Base-by-base conservation (phyloP, 2,329 filamentous ascomycete species). In the Venturia nashicola region DNA sequence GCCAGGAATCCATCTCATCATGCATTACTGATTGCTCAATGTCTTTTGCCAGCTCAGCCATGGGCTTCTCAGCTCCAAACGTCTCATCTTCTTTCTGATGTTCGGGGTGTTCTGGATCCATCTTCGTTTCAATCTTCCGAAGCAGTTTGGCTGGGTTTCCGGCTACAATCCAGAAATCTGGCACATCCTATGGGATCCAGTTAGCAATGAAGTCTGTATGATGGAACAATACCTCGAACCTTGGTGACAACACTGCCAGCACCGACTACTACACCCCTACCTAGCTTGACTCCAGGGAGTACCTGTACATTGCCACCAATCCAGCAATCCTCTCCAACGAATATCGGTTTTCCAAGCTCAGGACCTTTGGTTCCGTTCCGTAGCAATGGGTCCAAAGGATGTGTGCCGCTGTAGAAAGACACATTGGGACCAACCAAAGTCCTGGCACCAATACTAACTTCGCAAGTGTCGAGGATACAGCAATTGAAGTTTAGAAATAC, bases 241-340 rank as follows among this genome's bases (percentile, higher is more conserved):
- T 87, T 94, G 2, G 89, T 94, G 32, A 96, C 90, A 4, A 95
- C 89, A 71, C 87, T 90, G 0, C 88, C 90, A 1, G 91, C 91
- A 0, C 90, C 91, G 66, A 96, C 81, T 0, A 86, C 89, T 5
- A 78, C 80, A 0, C 91, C 90, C 63, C 82, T 80, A 0, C 91
- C 91, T 67, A 96, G 87, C 0, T 82, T 92, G 32, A 96, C 85
- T 0, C 91, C 91, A 0, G 89, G 85, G 54, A 92, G 76, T 20
- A 96, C 83, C 1, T 75, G 73, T 2, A 74, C 77, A 66, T 78
- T 76, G 0, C 78, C 79, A 0, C 79, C 78, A 65, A 82, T 77
- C 79, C 79, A 91, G 75, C 89, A 89, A 76, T 96, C 91, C 67
- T 91, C 86, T 0, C 87, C 90, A 62, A 96, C 85, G 42, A 78